Percentiles rank a stretch among this genome's conserved stretches.
phyloP scores from a whole-genome alignment of 2,329 filamentous ascomycete species.

The Calonectria pteridis region DNA sequence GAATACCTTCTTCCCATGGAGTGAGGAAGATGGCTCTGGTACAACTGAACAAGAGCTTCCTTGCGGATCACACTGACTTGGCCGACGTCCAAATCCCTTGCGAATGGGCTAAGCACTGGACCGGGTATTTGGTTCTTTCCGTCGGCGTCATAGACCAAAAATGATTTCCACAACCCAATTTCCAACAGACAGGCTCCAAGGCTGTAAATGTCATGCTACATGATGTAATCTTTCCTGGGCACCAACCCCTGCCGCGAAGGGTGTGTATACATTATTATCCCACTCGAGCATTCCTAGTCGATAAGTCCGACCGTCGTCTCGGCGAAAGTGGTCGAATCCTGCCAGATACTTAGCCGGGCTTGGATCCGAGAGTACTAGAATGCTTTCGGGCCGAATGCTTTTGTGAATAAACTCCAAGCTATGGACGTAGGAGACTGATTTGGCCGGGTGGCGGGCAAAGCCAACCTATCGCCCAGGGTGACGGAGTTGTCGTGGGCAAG shows the following conservation, averaged over 20 bases:
- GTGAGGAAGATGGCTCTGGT: neutral
- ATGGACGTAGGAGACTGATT: neutral
- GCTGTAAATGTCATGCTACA: neutral
- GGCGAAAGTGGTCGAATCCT: neutral
- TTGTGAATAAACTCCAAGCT: neutral
- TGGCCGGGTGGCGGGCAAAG: neutral
- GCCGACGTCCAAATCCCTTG: no score
- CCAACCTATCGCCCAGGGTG: neutral
- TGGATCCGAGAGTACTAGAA: neutral
- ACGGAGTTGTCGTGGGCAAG: neutral
- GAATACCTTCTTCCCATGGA: neutral
- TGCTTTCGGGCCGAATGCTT: neutral
- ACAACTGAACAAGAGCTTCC: neutral
- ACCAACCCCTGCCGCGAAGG: neutral
- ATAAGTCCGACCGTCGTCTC: neutral
- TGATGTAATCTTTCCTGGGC: neutral
- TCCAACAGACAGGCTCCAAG: neutral
- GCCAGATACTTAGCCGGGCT: neutral
- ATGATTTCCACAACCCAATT: neutral
- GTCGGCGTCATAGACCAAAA: neutral
- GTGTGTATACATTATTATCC: neutral
- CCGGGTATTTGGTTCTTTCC: neutral
- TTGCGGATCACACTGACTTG: neutral
- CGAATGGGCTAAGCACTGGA: neutral
- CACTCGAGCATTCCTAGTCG: neutral